Evolutionary conservation across 108 stramenopile species (phyloP).

Genomic region (Skeletonema grethae): DNA sequence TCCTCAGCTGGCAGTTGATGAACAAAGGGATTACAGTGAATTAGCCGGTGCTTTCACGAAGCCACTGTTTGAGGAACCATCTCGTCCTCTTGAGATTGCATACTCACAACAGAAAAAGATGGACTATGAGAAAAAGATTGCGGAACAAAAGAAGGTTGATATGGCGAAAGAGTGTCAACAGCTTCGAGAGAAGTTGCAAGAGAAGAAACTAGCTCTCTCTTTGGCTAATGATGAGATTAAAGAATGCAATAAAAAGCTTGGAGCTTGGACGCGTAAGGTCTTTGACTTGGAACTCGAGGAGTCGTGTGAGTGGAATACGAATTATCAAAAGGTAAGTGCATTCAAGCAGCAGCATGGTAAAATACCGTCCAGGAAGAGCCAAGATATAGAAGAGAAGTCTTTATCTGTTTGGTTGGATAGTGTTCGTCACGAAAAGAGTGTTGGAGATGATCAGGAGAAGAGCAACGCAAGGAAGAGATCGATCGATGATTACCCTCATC

Average conservation of each 20-base stretch:
- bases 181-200: slow-evolving; percentile 16
- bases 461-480: slow-evolving; percentile 7
- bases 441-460: slow-evolving; percentile 14
- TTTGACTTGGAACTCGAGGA: slow-evolving; percentile 47
- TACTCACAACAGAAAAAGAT: slow-evolving; percentile 28
- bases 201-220: slow-evolving; percentile 40
- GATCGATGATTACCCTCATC: slow-evolving; percentile 41
- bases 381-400: slow-evolving; percentile 32
- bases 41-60: slow-evolving; percentile 30
- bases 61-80: slow-evolving; percentile 27
- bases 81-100: slow-evolving; percentile 39
- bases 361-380: slow-evolving; percentile 25
- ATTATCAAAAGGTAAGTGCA: slow-evolving; percentile 21
- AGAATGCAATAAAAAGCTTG: slow-evolving; percentile 5
- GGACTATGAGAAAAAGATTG: neutral
- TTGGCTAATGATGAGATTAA: slow-evolving; percentile 30
- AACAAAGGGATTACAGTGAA: slow-evolving; percentile 20
- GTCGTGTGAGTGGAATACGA: slow-evolving; percentile 39
- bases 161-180: slow-evolving; percentile 21
- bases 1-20: slow-evolving; percentile 33
- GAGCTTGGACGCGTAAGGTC: slow-evolving; percentile 36
- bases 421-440: slow-evolving; percentile 6
- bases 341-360: slow-evolving; percentile 25
- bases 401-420: slow-evolving; percentile 32
- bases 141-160: slow-evolving; percentile 15